Evolutionary conservation across 495 filamentous ascomycete genomes (phyloP).

Genomic region (Massariosphaeria phaeospora): DNA sequence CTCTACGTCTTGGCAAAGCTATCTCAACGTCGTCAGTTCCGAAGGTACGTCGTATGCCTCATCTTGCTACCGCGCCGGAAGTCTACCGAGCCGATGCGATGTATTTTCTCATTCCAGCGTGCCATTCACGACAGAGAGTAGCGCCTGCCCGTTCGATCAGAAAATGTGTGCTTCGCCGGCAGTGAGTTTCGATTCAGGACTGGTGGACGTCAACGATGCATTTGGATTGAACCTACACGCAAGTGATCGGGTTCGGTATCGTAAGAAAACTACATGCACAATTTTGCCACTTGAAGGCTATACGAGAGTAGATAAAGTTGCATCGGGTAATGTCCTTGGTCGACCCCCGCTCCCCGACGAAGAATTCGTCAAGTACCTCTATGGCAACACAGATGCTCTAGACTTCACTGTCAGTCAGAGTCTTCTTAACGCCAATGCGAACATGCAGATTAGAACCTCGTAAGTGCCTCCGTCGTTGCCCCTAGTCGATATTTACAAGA

Average conservation of each 20-base stretch:
- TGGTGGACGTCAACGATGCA: slow-evolving; percentile 4
- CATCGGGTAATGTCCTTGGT: too few relatives aligned
- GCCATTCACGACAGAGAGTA: not conserved
- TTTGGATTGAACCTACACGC: slow-evolving; percentile 1
- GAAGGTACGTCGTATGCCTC: not conserved
- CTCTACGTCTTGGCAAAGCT: not conserved
- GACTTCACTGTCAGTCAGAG: too few relatives aligned
- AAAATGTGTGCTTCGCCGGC: not conserved
- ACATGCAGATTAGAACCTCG: too few relatives aligned
- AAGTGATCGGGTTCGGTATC: not conserved
- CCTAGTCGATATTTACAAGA: too few relatives aligned
- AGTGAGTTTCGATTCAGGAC: slow-evolving; percentile 5
- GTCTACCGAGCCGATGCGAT: not conserved
- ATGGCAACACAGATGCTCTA: too few relatives aligned
- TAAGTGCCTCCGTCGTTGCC: too few relatives aligned
- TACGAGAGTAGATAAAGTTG: too few relatives aligned
- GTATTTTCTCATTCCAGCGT: not conserved
- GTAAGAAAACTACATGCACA: slow-evolving; percentile 1
- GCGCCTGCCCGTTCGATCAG: not conserved
- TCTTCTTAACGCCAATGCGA: too few relatives aligned
- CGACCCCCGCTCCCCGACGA: too few relatives aligned
- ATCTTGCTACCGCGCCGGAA: not conserved
- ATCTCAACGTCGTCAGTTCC: not conserved
- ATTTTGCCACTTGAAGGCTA: not conserved
- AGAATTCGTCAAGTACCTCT: too few relatives aligned